Evolutionary conservation across 192 early-diverging fungal species (phyloP), one percentile per base, ranked within the genome.

Genomic region (Dispira simplex): DNA sequence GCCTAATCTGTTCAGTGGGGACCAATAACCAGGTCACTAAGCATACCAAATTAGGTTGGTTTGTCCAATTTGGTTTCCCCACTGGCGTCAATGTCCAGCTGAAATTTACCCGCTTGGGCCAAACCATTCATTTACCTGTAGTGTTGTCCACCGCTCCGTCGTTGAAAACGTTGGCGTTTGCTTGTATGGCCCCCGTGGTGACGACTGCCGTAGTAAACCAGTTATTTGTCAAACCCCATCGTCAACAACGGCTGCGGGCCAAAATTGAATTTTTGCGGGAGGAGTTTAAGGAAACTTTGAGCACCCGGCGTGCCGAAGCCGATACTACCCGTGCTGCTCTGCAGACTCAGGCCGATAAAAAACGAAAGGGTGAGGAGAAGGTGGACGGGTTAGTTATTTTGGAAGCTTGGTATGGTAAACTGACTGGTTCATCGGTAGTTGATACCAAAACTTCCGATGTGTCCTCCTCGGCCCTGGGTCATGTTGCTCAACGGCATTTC

Each of bases 381-480:
- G 66, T 85, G 51, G 86, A 70, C 63, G 75, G 71, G 11, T 64
- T 99, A 62, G 80, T 95, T 23, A 87, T 99, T 69, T 73, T 94
- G 26, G 76, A 81, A 56, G 96, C 94, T 39, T 66, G 83, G 46
- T 99, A 97, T 66, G 96, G 96, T 62, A 84, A 92, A 69, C 71
- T 98, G 39, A 62, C 72, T 11, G 25, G 18, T 2, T 21, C 55
- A 6, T 21, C 21, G 25, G 23, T 13, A 14, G 20, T 13, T 28
- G 5, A 2, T 28, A 1, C 13, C 2, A 13, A 14, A 2, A 8
- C 55, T 14, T 57, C 55, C 18, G n/a, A 20, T 28, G n/a, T n/a
- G n/a, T n/a, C n/a, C n/a, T n/a, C n/a, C n/a, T 4, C 18, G 14
- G 5, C 18, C 23, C 4, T 28, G 25, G 23, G 5, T 12, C 18